Conservation (phyloP, 257 asterid genomes). For the Anisodus tanguticus region DNA sequence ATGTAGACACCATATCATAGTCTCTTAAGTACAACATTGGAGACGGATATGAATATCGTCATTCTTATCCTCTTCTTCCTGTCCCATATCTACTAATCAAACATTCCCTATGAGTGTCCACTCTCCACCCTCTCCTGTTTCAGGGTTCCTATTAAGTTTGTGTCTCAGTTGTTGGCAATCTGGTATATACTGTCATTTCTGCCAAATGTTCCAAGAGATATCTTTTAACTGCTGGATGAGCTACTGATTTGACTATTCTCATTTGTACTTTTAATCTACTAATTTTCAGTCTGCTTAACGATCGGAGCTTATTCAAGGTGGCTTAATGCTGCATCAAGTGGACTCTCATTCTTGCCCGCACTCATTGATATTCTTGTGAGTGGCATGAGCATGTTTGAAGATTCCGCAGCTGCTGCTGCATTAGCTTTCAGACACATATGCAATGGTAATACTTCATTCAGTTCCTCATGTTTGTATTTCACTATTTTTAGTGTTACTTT, state of each 20-base stretch:
- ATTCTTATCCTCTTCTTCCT: not conserved
- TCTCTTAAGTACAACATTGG: not conserved
- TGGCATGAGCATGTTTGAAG: slow-evolving; percentile 93
- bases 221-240: slow-evolving; percentile 9
- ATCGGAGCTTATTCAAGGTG: slow-evolving; percentile 96
- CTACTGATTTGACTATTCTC: slow-evolving; percentile 24
- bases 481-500: slow-evolving; percentile 1
- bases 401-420: slow-evolving; percentile 96
- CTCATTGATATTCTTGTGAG: slow-evolving; percentile 89
- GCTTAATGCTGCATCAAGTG: slow-evolving; percentile 85
- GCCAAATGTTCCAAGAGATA: not conserved
- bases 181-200: not conserved
- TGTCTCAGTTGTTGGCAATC: slow-evolving; percentile 21
- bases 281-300: slow-evolving; percentile 69
- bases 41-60: not conserved
- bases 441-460: slow-evolving; percentile 54
- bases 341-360: slow-evolving; percentile 80
- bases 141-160: not conserved
- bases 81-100: not conserved
- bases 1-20: not conserved
- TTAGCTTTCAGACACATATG: slow-evolving; percentile 95
- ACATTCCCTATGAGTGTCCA: not conserved
- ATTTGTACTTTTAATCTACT: slow-evolving; percentile 30
- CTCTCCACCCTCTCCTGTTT: slow-evolving; percentile 5
- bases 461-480: not conserved